Percentiles rank a stretch among this genome's conserved stretches.
These are phyloP conservation scores for Didymosphaeria variabile DNA, from an alignment of 2,329 filamentous ascomycete genomes.

Conservation along the genomic window DNA sequence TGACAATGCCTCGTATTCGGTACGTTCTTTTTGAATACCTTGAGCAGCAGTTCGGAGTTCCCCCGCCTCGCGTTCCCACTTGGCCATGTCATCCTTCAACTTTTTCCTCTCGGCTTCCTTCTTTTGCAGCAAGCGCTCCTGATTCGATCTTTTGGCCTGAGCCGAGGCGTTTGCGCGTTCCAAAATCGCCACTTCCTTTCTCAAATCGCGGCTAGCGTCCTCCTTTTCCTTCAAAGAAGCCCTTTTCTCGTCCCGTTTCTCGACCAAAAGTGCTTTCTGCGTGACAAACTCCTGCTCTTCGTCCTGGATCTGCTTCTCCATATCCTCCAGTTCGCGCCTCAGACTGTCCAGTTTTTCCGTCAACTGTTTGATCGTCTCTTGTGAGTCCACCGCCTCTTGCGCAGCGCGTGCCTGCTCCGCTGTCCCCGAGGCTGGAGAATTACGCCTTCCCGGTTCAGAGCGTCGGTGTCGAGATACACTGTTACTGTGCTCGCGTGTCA, in stretches of 20 bases:
- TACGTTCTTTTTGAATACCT: constrained; percentile 53
- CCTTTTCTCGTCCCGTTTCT: constrained; percentile 81
- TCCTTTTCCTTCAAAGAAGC: constrained; percentile 88
- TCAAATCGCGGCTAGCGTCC: constrained; percentile 84
- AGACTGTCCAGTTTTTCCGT: constrained; percentile 83
- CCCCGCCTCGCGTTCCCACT: constrained; percentile 72
- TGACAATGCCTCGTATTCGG: constrained; percentile 43
- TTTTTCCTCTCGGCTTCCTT: constrained; percentile 75
- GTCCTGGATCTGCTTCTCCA: constrained; percentile 72
- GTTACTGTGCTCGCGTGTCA: constrained; percentile 72
- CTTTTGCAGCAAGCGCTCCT: constrained; percentile 75
- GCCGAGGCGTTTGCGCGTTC: constrained; percentile 83
- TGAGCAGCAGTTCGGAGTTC: constrained; percentile 64
- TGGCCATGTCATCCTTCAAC: constrained; percentile 73
- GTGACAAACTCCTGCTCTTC: constrained; percentile 62
- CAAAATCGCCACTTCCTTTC: constrained; percentile 79
- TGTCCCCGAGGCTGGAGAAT: constrained; percentile 73
- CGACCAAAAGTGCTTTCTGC: constrained; percentile 64
- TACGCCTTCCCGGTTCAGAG: constrained; percentile 75
- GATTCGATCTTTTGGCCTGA: constrained; percentile 79
- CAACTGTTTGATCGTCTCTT: constrained; percentile 71
- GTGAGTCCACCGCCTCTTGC: constrained; percentile 51
- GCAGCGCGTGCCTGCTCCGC: constrained; percentile 42
- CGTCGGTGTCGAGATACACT: constrained; percentile 65
- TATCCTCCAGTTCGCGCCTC: constrained; percentile 83